phyloP scores from a whole-genome alignment of 129 eudicot species.

The Saposhnikovia divaricata region DNA sequence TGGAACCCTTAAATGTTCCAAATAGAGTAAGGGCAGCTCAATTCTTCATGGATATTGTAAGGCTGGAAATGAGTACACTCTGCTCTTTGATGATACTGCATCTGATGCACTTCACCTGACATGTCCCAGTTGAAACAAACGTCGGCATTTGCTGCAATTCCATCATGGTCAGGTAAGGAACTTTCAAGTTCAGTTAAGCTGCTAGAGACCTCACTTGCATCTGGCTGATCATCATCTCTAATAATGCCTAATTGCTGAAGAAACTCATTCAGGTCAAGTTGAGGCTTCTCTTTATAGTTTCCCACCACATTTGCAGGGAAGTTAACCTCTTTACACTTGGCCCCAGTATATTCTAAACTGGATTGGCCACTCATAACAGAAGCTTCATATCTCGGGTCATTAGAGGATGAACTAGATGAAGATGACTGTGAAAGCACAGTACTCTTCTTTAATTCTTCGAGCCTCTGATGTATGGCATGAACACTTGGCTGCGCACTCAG shows the following conservation, averaged over 20 bases:
- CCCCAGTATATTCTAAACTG: not conserved
- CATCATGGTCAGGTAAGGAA: conserved; percentile 27
- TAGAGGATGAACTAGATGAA: conserved; percentile 47
- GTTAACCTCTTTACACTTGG: conserved; percentile 20
- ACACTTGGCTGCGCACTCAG: conserved; percentile 86
- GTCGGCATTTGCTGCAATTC: conserved; percentile 28
- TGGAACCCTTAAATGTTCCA: conserved; percentile 45
- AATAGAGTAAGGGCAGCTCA: conserved; percentile 47
- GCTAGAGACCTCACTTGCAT: conserved; percentile 9
- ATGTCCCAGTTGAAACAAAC: conserved; percentile 62
- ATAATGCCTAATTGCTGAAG: conserved; percentile 84
- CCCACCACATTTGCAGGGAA: not conserved
- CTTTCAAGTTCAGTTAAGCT: conserved; percentile 32
- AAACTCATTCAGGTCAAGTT: conserved; percentile 86
- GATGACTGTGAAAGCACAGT: conserved; percentile 23
- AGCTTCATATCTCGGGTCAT: conserved; percentile 27
- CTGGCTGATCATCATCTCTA: conserved; percentile 34
- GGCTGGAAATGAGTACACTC: conserved; percentile 23
- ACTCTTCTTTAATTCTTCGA: conserved; percentile 62
- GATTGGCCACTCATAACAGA: conserved; percentile 15
- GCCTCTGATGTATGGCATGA: conserved; percentile 85
- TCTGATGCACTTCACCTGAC: conserved; percentile 48
- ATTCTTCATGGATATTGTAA: conserved; percentile 46
- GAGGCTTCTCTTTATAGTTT: conserved; percentile 62
- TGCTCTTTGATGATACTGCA: conserved; percentile 25